phyloP scores from a whole-genome alignment of 305 asterid genomes.

The Petunia hybrid region DNA sequence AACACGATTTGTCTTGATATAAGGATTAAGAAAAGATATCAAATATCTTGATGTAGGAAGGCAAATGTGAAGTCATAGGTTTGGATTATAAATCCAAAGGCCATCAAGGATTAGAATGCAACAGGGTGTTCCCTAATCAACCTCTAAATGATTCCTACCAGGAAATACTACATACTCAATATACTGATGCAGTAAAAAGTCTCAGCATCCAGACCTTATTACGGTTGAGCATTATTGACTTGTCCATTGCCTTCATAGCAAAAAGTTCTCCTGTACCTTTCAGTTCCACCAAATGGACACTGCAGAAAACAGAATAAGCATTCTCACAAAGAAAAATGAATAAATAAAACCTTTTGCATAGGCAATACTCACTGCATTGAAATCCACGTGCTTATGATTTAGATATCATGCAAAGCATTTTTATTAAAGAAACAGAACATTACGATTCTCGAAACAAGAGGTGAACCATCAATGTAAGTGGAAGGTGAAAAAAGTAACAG shows the following conservation, averaged over 20 bases:
- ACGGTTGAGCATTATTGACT: slow-evolving; percentile 88
- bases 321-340: not conserved
- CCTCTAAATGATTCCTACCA: not conserved
- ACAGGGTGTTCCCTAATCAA: not conserved
- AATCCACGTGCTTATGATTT: not conserved
- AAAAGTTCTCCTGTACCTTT: slow-evolving; percentile 72
- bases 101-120: slow-evolving; percentile 8
- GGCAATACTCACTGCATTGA: slow-evolving; percentile 13
- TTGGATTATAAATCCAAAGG: slow-evolving; percentile 17
- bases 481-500: not conserved
- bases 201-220: slow-evolving; percentile 69
- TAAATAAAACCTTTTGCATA: not conserved
- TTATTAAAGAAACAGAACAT: not conserved
- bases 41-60: not conserved
- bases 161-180: not conserved
- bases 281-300: slow-evolving; percentile 99
- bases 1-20: not conserved
- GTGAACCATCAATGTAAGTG: slow-evolving; percentile 15
- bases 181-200: slow-evolving; percentile 13
- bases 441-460: not conserved
- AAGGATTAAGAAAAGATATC: not conserved
- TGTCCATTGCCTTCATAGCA: slow-evolving; percentile 99
- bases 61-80: not conserved
- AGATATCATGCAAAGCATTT: not conserved
- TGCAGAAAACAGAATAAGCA: slow-evolving; percentile 46